A percentile compares a stretch with the other conserved stretches of the same genome.
These are phyloP conservation scores for Corylus avellana DNA, from an alignment of 306 rosid species.

Conservation along the genomic window DNA sequence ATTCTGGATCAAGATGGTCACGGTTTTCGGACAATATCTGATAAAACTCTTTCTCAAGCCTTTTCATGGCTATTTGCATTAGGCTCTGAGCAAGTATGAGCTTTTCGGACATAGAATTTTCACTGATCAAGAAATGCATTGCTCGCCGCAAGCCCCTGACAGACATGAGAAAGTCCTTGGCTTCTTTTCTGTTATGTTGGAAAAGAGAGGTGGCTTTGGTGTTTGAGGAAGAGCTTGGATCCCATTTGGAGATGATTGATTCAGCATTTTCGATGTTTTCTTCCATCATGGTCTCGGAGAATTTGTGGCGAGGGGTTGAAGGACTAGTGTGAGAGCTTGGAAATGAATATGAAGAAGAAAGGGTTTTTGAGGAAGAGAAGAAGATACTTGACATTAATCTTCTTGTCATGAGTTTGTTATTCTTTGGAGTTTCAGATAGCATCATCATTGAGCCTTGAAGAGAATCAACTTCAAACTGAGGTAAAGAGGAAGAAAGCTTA, in stretches of 20 bases:
- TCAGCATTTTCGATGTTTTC: conserved; percentile 34
- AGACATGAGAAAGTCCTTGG: conserved; percentile 37
- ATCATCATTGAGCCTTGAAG: conserved; percentile 13
- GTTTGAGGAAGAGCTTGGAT: conserved; percentile 32
- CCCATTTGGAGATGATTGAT: conserved; percentile 51
- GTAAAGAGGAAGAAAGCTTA: background rate
- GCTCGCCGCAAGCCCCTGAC: conserved; percentile 34
- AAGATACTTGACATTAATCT: conserved; percentile 30
- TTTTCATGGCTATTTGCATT: conserved; percentile 55
- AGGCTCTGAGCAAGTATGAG: conserved; percentile 48
- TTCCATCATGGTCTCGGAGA: conserved; percentile 31
- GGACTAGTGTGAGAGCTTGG: conserved; percentile 8
- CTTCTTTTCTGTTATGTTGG: conserved; percentile 38
- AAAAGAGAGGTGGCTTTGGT: conserved; percentile 39
- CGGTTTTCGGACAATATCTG: conserved; percentile 39
- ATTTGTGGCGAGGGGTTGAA: conserved; percentile 8
- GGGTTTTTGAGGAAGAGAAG: conserved; percentile 29
- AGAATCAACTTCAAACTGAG: background rate
- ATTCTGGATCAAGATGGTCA: conserved; percentile 43
- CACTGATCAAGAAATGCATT: conserved; percentile 35
- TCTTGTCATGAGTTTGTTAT: conserved; percentile 17
- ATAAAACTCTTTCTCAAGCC: conserved; percentile 51
- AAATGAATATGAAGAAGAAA: conserved; percentile 19
- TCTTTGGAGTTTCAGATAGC: conserved; percentile 24
- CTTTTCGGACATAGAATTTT: conserved; percentile 25